These are phyloP conservation scores for Hyparrhenia diplandra DNA, from an alignment of 176 grass and related monocot genomes.

Conservation along the genomic window DNA sequence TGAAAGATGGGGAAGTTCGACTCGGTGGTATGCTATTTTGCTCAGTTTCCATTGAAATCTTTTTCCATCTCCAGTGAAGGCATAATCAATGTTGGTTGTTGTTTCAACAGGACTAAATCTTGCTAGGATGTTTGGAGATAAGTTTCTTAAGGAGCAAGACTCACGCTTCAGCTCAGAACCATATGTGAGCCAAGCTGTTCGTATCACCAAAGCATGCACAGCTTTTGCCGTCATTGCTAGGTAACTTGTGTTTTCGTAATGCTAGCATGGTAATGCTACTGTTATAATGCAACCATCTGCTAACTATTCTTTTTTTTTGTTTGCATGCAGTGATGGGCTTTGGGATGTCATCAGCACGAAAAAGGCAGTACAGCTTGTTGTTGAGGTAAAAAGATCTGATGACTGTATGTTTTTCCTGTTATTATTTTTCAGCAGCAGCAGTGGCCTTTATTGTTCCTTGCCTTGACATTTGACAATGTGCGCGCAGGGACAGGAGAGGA, in stretches of 20 bases:
- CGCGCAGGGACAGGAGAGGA: conserved; percentile 48
- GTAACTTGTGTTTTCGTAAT: conserved; percentile 31
- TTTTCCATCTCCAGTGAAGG: not conserved
- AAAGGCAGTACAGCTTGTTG: conserved; percentile 60
- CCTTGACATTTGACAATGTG: not conserved
- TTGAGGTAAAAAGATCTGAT: conserved; percentile 41
- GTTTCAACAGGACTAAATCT: conserved; percentile 72
- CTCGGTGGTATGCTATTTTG: conserved; percentile 41
- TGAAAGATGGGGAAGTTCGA: conserved; percentile 76
- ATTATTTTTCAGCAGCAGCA: not conserved
- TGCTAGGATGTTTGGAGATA: conserved; percentile 79
- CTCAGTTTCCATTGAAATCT: not conserved
- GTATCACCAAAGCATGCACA: conserved; percentile 48
- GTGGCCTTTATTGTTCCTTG: not conserved
- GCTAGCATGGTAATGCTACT: not conserved
- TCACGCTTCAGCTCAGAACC: conserved; percentile 80
- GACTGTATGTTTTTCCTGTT: not conserved
- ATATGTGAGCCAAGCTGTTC: conserved; percentile 63
- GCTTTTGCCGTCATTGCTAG: conserved; percentile 79
- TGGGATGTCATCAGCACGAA: conserved; percentile 84
- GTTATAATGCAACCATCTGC: not conserved
- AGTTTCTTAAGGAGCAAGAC: conserved; percentile 83
- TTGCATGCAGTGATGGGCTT: conserved; percentile 63
- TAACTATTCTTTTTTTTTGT: not conserved
- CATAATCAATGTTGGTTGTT: not conserved